Percentiles rank a stretch among this genome's conserved stretches.
phyloP scores from a whole-genome alignment of 345 rosid genomes.

The Geranium brycei region DNA sequence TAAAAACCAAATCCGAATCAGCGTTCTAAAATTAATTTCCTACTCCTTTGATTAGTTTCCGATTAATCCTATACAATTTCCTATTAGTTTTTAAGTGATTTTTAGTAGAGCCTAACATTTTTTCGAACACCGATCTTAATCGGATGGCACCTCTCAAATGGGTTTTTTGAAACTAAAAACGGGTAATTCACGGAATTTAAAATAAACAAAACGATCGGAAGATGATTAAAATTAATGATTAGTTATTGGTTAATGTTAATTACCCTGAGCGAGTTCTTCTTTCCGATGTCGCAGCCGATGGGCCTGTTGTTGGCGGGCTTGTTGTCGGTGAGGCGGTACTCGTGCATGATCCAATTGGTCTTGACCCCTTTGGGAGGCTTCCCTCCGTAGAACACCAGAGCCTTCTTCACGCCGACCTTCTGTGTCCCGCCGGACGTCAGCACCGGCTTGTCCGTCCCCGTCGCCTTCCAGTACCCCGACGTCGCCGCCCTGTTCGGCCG shows the following conservation, averaged over 20 bases:
- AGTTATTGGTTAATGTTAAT: neutral
- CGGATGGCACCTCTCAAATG: too few relatives aligned
- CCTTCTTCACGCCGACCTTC: constrained; percentile 57
- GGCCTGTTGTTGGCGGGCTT: constrained; percentile 37
- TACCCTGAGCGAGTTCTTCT: constrained; percentile 86
- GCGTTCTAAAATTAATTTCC: too few relatives aligned
- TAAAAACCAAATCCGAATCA: neutral
- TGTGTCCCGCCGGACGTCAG: constrained; percentile 44
- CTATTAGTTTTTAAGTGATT: too few relatives aligned
- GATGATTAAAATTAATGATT: neutral
- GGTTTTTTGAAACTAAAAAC: too few relatives aligned
- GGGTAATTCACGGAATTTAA: neutral
- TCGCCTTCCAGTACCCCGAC: constrained; percentile 98
- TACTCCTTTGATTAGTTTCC: too few relatives aligned
- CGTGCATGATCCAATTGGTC: constrained; percentile 99
- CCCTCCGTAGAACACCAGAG: constrained; percentile 73
- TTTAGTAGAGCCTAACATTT: too few relatives aligned
- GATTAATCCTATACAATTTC: too few relatives aligned
- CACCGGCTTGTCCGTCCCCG: constrained; percentile 94
- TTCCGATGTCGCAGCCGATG: constrained; percentile 41
- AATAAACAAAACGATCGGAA: neutral
- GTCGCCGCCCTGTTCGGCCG: constrained; percentile 94
- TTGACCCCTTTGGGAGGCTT: constrained; percentile 98
- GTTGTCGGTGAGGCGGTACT: constrained; percentile 56
- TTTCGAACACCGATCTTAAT: too few relatives aligned